Evolutionary conservation across 352 stramenopile genomes (phyloP).

Genomic region (Globisporangium paroecandrum): DNA sequence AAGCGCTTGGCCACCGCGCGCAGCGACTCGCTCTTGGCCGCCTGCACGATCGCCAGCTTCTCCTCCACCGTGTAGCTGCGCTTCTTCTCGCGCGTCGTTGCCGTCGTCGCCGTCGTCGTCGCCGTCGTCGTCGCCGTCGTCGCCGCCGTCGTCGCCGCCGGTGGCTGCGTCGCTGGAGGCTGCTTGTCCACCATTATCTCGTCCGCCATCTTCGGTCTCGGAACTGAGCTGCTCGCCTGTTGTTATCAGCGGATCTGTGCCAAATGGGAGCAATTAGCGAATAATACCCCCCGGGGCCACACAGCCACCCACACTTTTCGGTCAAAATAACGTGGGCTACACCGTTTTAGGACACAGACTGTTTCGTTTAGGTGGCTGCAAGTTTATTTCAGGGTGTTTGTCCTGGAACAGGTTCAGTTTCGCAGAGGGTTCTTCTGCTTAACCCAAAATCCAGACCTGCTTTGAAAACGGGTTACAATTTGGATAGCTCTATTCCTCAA

Average conservation of each 20-base stretch:
- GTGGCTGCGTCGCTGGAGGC: neutral
- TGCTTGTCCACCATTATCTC: neutral
- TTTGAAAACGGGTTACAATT: neutral
- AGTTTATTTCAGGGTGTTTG: neutral
- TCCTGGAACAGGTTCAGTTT: neutral
- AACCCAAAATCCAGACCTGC: neutral
- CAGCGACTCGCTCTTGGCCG: conserved; percentile 49
- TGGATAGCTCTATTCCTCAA: neutral
- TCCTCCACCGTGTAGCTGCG: conserved; percentile 75
- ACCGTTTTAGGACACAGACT: too few relatives aligned
- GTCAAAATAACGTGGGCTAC: neutral
- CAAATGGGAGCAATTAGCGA: neutral
- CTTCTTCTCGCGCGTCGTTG: conserved; percentile 39
- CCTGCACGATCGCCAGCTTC: conserved; percentile 63
- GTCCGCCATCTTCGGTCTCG: conserved; percentile 4
- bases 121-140: neutral
- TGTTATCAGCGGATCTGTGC: neutral
- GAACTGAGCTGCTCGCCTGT: neutral
- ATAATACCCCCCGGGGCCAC: conserved; percentile 7
- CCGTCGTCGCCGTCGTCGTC: too few relatives aligned
- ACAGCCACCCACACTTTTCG: neutral
- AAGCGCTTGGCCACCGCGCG: conserved; percentile 54
- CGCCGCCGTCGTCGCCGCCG: neutral
- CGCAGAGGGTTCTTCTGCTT: neutral
- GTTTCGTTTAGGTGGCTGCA: neutral